Conservation (phyloP, 2,329 filamentous ascomycete genomes). For the Apiospora kogelbergensis region DNA sequence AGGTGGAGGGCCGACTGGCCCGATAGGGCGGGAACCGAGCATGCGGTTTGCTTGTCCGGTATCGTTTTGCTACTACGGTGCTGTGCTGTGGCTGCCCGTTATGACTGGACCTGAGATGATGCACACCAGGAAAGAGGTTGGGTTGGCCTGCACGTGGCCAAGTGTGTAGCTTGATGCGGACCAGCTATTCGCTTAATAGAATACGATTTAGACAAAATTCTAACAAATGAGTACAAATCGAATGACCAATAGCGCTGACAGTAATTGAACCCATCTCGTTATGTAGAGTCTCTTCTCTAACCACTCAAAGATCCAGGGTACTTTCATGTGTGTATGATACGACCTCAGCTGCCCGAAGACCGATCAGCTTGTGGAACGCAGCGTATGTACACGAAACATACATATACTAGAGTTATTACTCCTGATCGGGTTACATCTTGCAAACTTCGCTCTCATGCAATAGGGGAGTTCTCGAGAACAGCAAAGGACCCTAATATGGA, state of each 20-base stretch:
- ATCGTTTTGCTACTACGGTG: background rate
- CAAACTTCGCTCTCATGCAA: background rate
- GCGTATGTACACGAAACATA: background rate
- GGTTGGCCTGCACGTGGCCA: background rate
- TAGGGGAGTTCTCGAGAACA: background rate
- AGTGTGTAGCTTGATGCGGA: background rate
- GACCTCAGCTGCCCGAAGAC: background rate
- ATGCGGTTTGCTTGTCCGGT: background rate
- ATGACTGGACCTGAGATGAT: no score
- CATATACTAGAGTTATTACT: background rate
- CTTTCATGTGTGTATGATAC: no score
- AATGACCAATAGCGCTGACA: no score
- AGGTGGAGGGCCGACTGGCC: slow-evolving; percentile 61
- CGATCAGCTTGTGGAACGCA: background rate
- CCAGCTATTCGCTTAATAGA: background rate
- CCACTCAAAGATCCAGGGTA: background rate
- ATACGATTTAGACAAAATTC: background rate
- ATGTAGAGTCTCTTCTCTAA: no score
- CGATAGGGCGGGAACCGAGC: background rate
- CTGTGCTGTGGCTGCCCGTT: background rate
- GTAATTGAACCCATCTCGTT: no score
- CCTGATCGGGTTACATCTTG: background rate
- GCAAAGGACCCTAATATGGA: background rate
- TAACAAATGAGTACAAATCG: no score
- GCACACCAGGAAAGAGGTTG: background rate